Percentiles rank a stretch among this genome's conserved stretches.
These are phyloP conservation scores for Flaveria ramosissima DNA, from an alignment of 129 eudicot genomes.

Conservation along the genomic window DNA sequence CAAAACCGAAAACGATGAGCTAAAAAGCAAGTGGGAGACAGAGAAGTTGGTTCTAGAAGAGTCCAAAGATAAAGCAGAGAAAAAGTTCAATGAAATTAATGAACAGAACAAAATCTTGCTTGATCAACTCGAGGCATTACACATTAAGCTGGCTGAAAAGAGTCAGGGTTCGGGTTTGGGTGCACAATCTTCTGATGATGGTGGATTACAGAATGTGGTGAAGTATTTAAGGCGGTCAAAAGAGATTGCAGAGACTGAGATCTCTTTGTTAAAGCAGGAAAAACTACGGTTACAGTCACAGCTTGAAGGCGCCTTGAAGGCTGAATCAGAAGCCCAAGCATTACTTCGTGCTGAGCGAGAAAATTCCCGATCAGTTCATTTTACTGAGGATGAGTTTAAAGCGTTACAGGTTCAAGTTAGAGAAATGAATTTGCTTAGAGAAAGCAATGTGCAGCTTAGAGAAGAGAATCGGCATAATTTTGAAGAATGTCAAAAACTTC, in stretches of 20 bases:
- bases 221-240: slow-evolving; percentile 89
- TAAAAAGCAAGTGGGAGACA: slow-evolving; percentile 75
- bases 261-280: slow-evolving; percentile 85
- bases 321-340: slow-evolving; percentile 71
- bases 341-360: slow-evolving; percentile 65
- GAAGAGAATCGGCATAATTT: slow-evolving; percentile 85
- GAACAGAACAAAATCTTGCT: slow-evolving; percentile 86
- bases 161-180: slow-evolving; percentile 42
- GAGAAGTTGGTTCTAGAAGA: slow-evolving; percentile 62
- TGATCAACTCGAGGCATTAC: slow-evolving; percentile 79
- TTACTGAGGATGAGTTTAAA: slow-evolving; percentile 84
- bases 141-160: slow-evolving; percentile 74
- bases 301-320: slow-evolving; percentile 78
- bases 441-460: slow-evolving; percentile 86
- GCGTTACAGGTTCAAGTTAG: slow-evolving; percentile 85
- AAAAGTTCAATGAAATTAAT: slow-evolving; percentile 61
- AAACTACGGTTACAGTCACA: slow-evolving; percentile 85
- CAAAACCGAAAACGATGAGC: slow-evolving; percentile 64
- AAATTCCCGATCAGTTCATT: slow-evolving; percentile 59
- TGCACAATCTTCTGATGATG: slow-evolving; percentile 47
- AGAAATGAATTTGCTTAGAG: slow-evolving; percentile 86
- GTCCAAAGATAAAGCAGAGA: slow-evolving; percentile 60
- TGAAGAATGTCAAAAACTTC: slow-evolving; percentile 89
- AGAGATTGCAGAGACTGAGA: slow-evolving; percentile 95
- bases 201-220: slow-evolving; percentile 82